Percentiles rank a stretch among this genome's conserved stretches.
Conservation (phyloP, 768 basidiomycete species). For the Leccinum incarnatum region DNA sequence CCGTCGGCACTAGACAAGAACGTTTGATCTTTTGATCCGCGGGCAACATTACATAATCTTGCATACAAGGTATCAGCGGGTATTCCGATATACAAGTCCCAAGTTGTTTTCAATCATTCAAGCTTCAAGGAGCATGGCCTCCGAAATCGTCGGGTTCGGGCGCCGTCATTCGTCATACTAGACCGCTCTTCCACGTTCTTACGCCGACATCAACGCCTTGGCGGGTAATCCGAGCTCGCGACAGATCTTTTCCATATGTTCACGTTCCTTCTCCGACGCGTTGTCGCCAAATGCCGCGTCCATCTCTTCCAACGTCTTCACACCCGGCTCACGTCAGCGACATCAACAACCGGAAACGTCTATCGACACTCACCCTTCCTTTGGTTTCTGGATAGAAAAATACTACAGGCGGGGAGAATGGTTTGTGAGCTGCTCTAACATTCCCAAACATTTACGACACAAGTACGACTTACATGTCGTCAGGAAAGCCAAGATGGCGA, state of each 20-base stretch:
- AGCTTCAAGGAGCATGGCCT: neutral
- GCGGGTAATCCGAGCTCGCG: constrained; percentile 28
- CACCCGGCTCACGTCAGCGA: neutral
- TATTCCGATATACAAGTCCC: neutral
- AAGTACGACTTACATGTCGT: constrained; percentile 23
- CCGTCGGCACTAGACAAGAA: too few species aligned
- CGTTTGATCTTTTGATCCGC: neutral
- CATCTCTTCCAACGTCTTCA: constrained; percentile 35
- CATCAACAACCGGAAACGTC: neutral
- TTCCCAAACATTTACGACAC: neutral
- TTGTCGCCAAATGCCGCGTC: constrained; percentile 32
- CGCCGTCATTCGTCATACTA: neutral
- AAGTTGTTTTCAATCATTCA: neutral
- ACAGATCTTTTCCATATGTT: constrained; percentile 28
- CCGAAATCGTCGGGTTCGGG: neutral
- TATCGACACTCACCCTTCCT: constrained; percentile 27
- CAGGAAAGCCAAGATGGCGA: constrained; percentile 26
- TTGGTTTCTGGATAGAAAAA: constrained; percentile 32
- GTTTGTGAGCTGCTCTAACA: constrained; percentile 1
- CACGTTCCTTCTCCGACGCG: constrained; percentile 24
- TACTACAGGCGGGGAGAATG: constrained; percentile 6
- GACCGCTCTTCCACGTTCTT: neutral
- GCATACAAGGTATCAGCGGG: neutral
- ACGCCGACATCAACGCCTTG: constrained; percentile 22
- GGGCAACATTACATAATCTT: neutral